Conservation (phyloP, 176 grass and related monocot species). For the Cenchrus fungigraminus region DNA sequence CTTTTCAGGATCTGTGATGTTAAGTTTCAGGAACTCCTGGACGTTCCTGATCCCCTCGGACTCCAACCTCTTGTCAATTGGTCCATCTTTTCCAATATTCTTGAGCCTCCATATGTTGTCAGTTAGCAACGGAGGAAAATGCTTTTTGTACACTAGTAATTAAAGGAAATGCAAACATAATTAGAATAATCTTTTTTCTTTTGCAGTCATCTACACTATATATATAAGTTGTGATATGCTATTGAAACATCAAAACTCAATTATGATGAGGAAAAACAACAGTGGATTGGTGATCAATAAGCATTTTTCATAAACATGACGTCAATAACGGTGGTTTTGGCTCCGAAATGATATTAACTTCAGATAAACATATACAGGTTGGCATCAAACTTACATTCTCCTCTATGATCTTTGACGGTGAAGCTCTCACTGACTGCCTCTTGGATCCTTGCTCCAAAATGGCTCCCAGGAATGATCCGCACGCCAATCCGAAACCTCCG, state of each 20-base stretch:
- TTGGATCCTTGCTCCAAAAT: constrained; percentile 38
- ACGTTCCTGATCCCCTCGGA: constrained; percentile 55
- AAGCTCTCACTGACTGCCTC: constrained; percentile 72
- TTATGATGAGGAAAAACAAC: background rate
- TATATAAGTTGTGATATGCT: background rate
- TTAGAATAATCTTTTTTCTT: background rate
- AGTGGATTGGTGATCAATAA: background rate
- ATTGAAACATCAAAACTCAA: background rate
- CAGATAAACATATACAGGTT: background rate
- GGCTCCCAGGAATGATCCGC: constrained; percentile 11
- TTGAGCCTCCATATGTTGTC: constrained; percentile 67
- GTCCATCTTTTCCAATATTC: constrained; percentile 69
- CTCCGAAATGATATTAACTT: background rate
- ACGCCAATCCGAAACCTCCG: constrained; percentile 65
- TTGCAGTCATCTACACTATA: background rate
- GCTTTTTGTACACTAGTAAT: constrained; percentile 59
- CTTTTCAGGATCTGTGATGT: constrained; percentile 30
- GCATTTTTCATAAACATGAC: background rate
- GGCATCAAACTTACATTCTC: constrained; percentile 56
- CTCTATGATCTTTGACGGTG: constrained; percentile 76
- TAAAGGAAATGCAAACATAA: background rate
- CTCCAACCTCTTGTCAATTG: constrained; percentile 50
- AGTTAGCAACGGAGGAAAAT: constrained; percentile 50
- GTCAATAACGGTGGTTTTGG: too few relatives aligned
- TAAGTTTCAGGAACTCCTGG: constrained; percentile 71